A percentile compares a stretch with the other conserved stretches of the same genome.
phyloP scores from a whole-genome alignment of 805 yeast species.

The Zygoascus ofunaensis region DNA sequence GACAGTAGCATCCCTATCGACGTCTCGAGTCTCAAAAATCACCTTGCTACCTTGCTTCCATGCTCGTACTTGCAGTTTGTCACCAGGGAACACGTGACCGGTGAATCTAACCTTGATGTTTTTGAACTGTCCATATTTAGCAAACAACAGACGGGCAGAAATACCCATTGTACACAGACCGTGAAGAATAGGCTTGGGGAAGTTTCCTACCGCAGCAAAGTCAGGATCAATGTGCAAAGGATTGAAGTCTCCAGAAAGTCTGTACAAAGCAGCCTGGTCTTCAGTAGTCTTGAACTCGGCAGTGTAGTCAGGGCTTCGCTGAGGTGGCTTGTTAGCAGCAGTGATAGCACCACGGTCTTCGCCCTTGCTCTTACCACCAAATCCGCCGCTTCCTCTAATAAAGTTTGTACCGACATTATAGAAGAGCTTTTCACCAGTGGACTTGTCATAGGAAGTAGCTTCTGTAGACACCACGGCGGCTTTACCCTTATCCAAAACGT shows the following conservation, averaged over 20 bases:
- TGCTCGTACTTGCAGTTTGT: conserved; percentile 65
- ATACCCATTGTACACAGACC: conserved; percentile 87
- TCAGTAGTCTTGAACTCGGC: conserved; percentile 46
- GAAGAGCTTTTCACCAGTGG: conserved; percentile 61
- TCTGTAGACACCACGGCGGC: conserved; percentile 71
- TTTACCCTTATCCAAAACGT: conserved; percentile 73
- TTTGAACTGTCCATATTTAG: conserved; percentile 69
- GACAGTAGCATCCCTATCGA: conserved; percentile 69
- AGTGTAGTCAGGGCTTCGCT: conserved; percentile 57
- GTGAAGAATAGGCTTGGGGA: conserved; percentile 80
- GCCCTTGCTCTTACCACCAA: conserved; percentile 42
- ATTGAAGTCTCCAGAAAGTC: conserved; percentile 88
- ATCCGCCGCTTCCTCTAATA: conserved; percentile 60
- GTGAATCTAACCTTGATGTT: conserved; percentile 88
- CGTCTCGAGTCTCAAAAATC: conserved; percentile 71
- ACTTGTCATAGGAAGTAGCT: conserved; percentile 56
- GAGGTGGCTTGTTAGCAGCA: conserved; percentile 53
- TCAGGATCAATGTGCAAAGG: conserved; percentile 92
- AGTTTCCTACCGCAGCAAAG: conserved; percentile 81
- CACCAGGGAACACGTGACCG: conserved; percentile 92
- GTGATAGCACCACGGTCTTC: conserved; percentile 53
- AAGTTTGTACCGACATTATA: conserved; percentile 79
- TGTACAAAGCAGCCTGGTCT: conserved; percentile 81
- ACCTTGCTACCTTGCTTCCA: conserved; percentile 74
- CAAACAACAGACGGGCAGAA: conserved; percentile 63